Base-by-base conservation (phyloP, 148 eudicot genomes). In the Rhododendron vialii region DNA sequence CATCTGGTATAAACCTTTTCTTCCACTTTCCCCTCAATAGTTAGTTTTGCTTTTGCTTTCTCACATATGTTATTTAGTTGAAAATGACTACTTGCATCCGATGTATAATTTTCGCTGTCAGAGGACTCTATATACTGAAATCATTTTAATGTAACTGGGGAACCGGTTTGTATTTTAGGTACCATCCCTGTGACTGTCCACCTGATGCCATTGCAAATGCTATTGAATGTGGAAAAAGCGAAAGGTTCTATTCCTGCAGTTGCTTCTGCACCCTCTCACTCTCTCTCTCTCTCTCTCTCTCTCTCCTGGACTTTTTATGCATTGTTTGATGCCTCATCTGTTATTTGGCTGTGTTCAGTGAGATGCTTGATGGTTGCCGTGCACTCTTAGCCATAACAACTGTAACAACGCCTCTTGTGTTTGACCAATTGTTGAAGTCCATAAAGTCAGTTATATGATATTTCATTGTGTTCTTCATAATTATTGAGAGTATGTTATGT, bases 301-400 rank as follows among this genome's bases (percentile, higher is more conserved):
- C 26, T 35, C 24, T 57, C 30, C 30, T 81, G 71, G 24, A 81
- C 43, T 10, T 86, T 50, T 57, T 41, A 61, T 74, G 59, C 71
- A 30, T 67, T 83, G n/a, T 51, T 84, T 83, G 82, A 50, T 86
- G 74, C 71, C 82, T 80, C 84, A 61, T 35, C 83, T 86, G 30
- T 86, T 30, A 48, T 22, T 38, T 83, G 75, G 2, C 45, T 48
- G 83, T 85, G 71, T 87, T 81, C 91, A 95, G 98, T 93, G 98
- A 97, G 94, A 90, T 95, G 94, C 95, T 97, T 88, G 99, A 97
- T 93, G 99, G 98, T 78, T 97, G 99, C 86, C 98, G 99, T 84
- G 96, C 98, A 84, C 90, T 97, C 85, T 83, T 95, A 88, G 92
- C 95, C 50, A 87, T 97, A 84, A 95, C 99, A 30, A 92, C 95